Conservation (phyloP, 768 basidiomycete species). For the Tricholomella constricta region DNA sequence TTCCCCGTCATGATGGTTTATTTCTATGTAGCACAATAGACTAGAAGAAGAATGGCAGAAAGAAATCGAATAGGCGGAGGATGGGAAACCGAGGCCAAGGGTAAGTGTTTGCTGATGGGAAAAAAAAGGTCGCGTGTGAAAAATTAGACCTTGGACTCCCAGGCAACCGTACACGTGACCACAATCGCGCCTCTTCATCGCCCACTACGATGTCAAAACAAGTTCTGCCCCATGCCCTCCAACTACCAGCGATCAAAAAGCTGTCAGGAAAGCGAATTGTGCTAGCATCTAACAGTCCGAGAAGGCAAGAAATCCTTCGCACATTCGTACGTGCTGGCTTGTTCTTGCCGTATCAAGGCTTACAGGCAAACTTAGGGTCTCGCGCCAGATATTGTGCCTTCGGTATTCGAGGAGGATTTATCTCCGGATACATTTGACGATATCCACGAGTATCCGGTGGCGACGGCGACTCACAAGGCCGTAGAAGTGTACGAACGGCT, state of each 20-base stretch:
- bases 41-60: no score
- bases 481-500: constrained; percentile 87
- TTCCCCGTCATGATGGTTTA: no score
- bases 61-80: no score
- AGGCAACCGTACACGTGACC: no score
- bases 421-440: constrained; percentile 66
- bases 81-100: no score
- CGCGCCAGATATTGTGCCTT: constrained; percentile 44
- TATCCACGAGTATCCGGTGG: constrained; percentile 72
- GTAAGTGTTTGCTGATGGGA: no score
- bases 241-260: constrained; percentile 62
- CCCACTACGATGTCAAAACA: constrained; percentile 38
- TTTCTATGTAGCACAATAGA: no score
- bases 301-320: constrained; percentile 80
- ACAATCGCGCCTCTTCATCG: background rate
- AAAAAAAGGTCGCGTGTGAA: no score
- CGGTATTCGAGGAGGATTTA: constrained; percentile 77
- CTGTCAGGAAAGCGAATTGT: constrained; percentile 77
- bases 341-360: background rate
- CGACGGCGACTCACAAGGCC: constrained; percentile 78
- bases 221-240: constrained; percentile 66
- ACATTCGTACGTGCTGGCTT: constrained; percentile 59
- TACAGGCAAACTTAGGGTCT: constrained; percentile 32
- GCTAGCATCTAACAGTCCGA: constrained; percentile 84
- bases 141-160: no score